Percentiles rank a stretch among this genome's conserved stretches.
Conservation (phyloP, 371 early-diverging fungal species). For the Mucor mucedo region DNA sequence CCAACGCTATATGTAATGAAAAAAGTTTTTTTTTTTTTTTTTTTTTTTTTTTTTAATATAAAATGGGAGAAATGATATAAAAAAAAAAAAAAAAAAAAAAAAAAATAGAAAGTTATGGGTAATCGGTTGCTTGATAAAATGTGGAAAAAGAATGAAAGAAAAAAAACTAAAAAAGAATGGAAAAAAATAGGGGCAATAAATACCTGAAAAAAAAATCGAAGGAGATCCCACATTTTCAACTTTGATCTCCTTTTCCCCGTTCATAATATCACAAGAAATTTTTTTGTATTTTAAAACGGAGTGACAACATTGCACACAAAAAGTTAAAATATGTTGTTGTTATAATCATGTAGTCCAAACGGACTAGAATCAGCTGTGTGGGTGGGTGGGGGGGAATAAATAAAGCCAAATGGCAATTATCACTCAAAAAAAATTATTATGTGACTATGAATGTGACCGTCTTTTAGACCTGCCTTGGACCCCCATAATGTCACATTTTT, state of each 20-base stretch:
- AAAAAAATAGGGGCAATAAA: conserved; percentile 1
- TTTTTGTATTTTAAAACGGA: background rate
- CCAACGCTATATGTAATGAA: background rate
- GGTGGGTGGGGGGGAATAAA: too few relatives aligned
- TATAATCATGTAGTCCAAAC: too few relatives aligned
- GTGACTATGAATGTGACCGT: too few relatives aligned
- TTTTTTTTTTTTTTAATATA: background rate
- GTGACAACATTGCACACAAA: background rate
- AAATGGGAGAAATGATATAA: background rate
- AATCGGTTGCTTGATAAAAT: conserved; percentile 3
- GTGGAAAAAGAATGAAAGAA: conserved; percentile 9
- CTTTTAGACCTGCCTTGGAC: too few relatives aligned
- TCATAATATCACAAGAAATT: too few relatives aligned
- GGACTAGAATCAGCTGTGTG: too few relatives aligned
- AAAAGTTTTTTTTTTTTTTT: too few relatives aligned
- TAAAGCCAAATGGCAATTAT: too few relatives aligned
- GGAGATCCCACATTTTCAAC: conserved; percentile 2
- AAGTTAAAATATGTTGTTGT: too few relatives aligned
- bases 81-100: conserved; percentile 5
- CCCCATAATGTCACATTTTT: too few relatives aligned
- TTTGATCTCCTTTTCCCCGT: background rate
- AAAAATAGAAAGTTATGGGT: conserved; percentile 7
- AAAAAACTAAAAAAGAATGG: conserved; percentile 3
- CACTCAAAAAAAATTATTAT: too few relatives aligned
- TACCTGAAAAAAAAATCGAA: background rate